Evolutionary conservation across 2,329 filamentous ascomycete species (phyloP).

Genomic region (Colletotrichum sp.): DNA sequence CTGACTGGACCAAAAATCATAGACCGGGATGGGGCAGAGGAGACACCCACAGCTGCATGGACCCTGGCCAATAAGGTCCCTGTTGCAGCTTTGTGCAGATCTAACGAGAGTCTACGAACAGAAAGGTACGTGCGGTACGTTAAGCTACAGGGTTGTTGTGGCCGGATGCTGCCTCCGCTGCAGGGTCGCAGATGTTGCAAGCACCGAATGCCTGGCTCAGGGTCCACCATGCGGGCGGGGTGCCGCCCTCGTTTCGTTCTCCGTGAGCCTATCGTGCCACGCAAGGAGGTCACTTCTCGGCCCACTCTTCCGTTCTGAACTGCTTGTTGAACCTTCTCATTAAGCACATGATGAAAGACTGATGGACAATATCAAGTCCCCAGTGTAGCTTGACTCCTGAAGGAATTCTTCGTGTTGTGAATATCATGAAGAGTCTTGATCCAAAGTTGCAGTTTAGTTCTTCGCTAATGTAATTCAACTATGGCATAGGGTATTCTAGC

Average conservation of each 20-base stretch:
- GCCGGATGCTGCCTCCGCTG: background rate
- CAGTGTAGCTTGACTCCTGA: background rate
- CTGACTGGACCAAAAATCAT: background rate
- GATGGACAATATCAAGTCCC: background rate
- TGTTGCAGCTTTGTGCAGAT: background rate
- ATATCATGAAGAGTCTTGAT: background rate
- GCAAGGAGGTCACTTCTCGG: background rate
- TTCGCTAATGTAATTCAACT: background rate
- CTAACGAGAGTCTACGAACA: background rate
- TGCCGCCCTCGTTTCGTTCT: background rate
- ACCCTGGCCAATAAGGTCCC: background rate
- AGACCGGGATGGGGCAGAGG: background rate
- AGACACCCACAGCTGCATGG: background rate
- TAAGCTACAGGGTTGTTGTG: background rate
- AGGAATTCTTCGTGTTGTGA: background rate
- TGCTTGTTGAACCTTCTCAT: background rate
- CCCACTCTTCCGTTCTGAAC: background rate
- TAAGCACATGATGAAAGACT: background rate
- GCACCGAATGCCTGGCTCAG: background rate
- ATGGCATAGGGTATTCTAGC: background rate
- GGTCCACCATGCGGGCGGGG: background rate
- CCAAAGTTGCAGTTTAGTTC: background rate
- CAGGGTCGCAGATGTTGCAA: background rate
- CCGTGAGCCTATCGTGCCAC: background rate
- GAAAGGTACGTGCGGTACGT: background rate